Conservation (phyloP, 306 rosid genomes). For the Sicyos edulis region DNA sequence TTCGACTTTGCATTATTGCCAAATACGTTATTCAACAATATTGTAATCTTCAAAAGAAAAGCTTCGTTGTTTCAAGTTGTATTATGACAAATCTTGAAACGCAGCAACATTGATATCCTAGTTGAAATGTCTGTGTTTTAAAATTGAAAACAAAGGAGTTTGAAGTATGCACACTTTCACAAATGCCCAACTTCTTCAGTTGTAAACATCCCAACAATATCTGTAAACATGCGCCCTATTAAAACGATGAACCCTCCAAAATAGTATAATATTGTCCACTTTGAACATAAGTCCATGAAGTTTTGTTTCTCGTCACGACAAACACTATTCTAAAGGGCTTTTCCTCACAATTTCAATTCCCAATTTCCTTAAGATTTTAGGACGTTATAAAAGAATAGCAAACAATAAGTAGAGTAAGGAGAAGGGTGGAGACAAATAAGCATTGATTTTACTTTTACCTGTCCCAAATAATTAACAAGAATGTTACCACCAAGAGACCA, state of each 20-base stretch:
- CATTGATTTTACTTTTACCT: constrained; percentile 37
- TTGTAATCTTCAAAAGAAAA: background rate
- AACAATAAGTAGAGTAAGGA: background rate
- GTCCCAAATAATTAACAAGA: constrained; percentile 85
- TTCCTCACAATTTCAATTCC: background rate
- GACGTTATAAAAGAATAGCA: background rate
- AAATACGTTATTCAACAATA: background rate
- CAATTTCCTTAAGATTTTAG: background rate
- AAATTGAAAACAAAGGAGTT: too few species aligned
- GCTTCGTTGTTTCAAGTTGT: background rate
- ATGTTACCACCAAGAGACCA: constrained; percentile 98
- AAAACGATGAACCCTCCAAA: too few species aligned
- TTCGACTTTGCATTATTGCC: background rate
- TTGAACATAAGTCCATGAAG: too few species aligned
- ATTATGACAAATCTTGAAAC: background rate
- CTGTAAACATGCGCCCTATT: background rate
- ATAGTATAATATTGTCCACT: background rate
- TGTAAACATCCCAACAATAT: background rate
- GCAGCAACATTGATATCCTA: background rate
- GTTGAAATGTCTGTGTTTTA: too few species aligned
- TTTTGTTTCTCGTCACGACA: background rate
- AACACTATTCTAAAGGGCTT: background rate
- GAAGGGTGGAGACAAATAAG: background rate
- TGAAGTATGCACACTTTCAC: too few species aligned
- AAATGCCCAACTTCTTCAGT: too few species aligned